Base-by-base conservation (phyloP, 1,139 yeast genomes). In the Ogataea hybrid region DNA sequence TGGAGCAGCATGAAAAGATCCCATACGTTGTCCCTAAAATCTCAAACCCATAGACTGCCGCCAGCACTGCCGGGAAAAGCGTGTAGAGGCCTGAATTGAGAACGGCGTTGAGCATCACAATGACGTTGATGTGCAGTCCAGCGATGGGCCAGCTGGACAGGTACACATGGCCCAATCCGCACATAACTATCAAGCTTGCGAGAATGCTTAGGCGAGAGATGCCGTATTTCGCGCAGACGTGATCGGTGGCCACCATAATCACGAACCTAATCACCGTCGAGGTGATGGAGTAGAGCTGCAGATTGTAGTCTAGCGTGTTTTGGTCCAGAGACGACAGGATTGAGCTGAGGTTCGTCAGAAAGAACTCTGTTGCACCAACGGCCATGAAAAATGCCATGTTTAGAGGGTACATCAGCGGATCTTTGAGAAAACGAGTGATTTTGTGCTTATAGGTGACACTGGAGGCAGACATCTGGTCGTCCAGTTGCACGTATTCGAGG, bases 21-120 rank as follows among this genome's bases (percentile, higher is more conserved):
- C 65, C 65, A 61, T 64, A 61, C 3, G 64, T 59, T 11, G 64
- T 58, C 6, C 65, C 65, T 25, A 61, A 39, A 16, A 61, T 52
- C 15, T 61, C 64, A 16, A 60, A 49, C 9, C 65, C 65, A 42
- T 61, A 61, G 15, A 60, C 53, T 22, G 59, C 55, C 7, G 63
- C 65, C 18, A 60, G 41, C 23, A 61, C 52, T 10, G 64, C 63
- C 1, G 65, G 65, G 37, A 59, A 58, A 32, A 60, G 32, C 2
- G 65, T 59, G 41, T 56, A 61, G 7, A 60, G 48, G n/a, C 58
- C 44, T n/a, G 64, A 58, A 37, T 60, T 59, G 22, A 61, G 39
- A 22, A 54, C 41, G 6, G 64, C 58, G 37, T 60, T 60, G 12
- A 47, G 28, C 3, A 51, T 37, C 11, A 59, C 53, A 28, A 59